Conservation (phyloP, 2,329 filamentous ascomycete genomes). For the Uncinocarpus reesii region DNA sequence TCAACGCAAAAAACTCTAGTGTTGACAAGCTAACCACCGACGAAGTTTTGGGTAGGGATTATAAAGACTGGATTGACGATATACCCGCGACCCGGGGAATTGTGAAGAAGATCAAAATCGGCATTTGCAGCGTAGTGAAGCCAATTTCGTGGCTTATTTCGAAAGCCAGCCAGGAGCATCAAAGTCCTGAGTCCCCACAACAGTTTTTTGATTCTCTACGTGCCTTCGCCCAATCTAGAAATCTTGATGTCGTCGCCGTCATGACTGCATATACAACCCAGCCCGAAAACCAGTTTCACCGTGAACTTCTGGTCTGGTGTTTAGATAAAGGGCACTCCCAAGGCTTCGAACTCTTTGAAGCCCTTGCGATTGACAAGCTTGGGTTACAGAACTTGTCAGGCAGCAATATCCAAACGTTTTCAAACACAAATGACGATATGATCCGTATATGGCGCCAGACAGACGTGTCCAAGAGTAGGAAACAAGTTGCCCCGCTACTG, state of each 20-base stretch:
- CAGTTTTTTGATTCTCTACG: slow-evolving; percentile 36
- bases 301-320: slow-evolving; percentile 44
- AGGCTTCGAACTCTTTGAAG: slow-evolving; percentile 39
- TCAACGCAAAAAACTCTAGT: slow-evolving; percentile 45
- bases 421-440: slow-evolving; percentile 22
- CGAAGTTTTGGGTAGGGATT: slow-evolving; percentile 53
- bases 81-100: slow-evolving; percentile 17
- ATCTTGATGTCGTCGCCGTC: slow-evolving; percentile 46
- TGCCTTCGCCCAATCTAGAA: slow-evolving; percentile 37
- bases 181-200: background rate
- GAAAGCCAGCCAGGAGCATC: slow-evolving; percentile 34
- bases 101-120: slow-evolving; percentile 35
- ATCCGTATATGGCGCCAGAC: slow-evolving; percentile 47
- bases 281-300: slow-evolving; percentile 36
- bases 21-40: slow-evolving; percentile 43
- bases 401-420: slow-evolving; percentile 14
- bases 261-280: slow-evolving; percentile 48
- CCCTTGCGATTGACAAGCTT: slow-evolving; percentile 37
- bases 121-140: slow-evolving; percentile 51
- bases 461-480: slow-evolving; percentile 50
- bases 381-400: slow-evolving; percentile 27
- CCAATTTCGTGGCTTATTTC: slow-evolving; percentile 43
- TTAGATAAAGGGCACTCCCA: slow-evolving; percentile 34
- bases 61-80: slow-evolving; percentile 50
- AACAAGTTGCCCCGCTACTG: slow-evolving; percentile 52